Evolutionary conservation across 805 yeast species (phyloP).

Genomic region (Spathaspora passalidarum): DNA sequence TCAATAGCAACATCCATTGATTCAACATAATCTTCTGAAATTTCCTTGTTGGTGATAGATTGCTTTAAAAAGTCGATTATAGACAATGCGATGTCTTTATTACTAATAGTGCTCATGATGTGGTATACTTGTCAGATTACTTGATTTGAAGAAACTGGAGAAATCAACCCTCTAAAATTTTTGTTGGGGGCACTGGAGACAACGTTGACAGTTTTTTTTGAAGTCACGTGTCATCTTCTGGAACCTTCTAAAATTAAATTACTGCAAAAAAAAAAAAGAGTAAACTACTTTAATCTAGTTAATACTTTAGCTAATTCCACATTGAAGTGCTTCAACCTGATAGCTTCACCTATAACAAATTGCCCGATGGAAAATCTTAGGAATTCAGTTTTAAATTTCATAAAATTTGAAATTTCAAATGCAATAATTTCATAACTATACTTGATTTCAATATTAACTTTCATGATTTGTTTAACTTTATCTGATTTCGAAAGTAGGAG

Average conservation of each 20-base stretch:
- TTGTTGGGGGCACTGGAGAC: too few relatives aligned
- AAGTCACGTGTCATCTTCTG: background rate
- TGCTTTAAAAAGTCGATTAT: slow-evolving; percentile 69
- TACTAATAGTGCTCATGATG: slow-evolving; percentile 24
- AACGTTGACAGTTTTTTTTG: too few relatives aligned
- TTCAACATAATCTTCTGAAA: slow-evolving; percentile 77
- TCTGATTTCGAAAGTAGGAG: slow-evolving; percentile 39
- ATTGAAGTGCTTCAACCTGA: slow-evolving; percentile 7
- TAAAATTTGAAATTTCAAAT: slow-evolving; percentile 56
- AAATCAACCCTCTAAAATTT: too few relatives aligned
- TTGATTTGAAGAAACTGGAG: too few relatives aligned
- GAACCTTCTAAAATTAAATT: background rate
- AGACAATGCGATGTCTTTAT: slow-evolving; percentile 66
- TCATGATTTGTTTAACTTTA: slow-evolving; percentile 39
- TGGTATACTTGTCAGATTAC: too few relatives aligned
- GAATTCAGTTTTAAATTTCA: slow-evolving; percentile 47
- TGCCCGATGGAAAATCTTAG: slow-evolving; percentile 34
- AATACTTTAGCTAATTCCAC: slow-evolving; percentile 4
- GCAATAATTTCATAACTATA: slow-evolving; percentile 61
- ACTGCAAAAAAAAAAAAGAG: background rate
- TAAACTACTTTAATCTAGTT: background rate
- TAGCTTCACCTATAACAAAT: slow-evolving; percentile 15
- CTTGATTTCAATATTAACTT: slow-evolving; percentile 46
- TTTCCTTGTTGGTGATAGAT: slow-evolving; percentile 56
- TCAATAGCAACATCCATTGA: slow-evolving; percentile 92